Percentiles rank a stretch among this genome's conserved stretches.
Conservation (phyloP, 164 flowering plant genomes). For the Chloranthus sessilifolius region DNA sequence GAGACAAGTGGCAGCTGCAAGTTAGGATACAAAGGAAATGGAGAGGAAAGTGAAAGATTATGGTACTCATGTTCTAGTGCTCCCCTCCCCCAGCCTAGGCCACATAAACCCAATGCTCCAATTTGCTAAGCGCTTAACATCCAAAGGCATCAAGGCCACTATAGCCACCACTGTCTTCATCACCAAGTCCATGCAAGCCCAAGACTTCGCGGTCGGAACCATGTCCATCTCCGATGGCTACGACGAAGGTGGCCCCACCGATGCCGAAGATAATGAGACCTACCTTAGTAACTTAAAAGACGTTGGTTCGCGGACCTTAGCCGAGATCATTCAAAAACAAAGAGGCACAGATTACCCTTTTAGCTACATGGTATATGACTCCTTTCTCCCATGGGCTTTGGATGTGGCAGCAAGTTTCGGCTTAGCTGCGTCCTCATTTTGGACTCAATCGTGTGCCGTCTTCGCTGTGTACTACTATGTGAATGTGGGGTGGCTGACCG, state of each 20-base stretch:
- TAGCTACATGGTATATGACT: conserved; percentile 8
- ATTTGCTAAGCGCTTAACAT: conserved; percentile 19
- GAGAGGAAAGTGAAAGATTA: no score
- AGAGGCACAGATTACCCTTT: background rate
- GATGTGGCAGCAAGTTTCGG: conserved; percentile 12
- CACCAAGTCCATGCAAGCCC: conserved; percentile 11
- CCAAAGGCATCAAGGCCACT: conserved; percentile 15
- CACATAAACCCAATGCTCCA: conserved; percentile 28
- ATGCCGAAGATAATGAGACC: background rate
- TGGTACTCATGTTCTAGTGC: conserved; percentile 17
- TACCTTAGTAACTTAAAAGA: conserved; percentile 6
- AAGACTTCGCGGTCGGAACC: background rate
- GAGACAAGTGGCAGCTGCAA: no score
- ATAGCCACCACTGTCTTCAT: conserved; percentile 17
- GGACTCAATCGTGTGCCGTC: conserved; percentile 16
- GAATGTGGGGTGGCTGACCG: background rate
- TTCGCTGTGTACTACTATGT: conserved; percentile 10
- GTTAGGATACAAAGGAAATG: no score
- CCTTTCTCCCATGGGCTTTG: conserved; percentile 15
- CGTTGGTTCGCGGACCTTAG: conserved; percentile 4
- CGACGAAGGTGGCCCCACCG: conserved; percentile 8
- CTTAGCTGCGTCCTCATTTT: conserved; percentile 11
- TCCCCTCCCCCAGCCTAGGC: conserved; percentile 22
- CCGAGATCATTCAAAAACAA: conserved; percentile 8
- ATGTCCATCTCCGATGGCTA: conserved; percentile 17